A percentile compares a stretch with the other conserved stretches of the same genome.
phyloP scores from a whole-genome alignment of 129 eudicot genomes.

The Flaveria bidentis region DNA sequence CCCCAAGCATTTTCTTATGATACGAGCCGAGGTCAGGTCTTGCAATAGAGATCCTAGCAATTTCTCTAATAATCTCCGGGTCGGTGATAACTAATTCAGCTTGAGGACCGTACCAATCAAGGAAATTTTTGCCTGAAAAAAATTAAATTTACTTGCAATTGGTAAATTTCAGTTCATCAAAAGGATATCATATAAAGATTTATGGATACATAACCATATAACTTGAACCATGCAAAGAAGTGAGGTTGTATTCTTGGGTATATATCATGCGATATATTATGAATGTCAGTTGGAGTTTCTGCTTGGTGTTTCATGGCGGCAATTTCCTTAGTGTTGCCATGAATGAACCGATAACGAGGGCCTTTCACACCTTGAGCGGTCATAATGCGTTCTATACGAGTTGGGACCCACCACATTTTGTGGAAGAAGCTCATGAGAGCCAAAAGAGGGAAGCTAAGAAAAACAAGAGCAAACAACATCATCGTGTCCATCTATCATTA shows the following conservation, averaged over 20 bases:
- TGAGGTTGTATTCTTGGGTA: slow-evolving; percentile 47
- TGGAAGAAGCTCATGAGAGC: slow-evolving; percentile 31
- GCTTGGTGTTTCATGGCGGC: slow-evolving; percentile 30
- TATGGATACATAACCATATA: slow-evolving; percentile 33
- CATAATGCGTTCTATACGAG: slow-evolving; percentile 30
- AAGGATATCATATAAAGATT: not conserved
- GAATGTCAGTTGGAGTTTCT: not conserved
- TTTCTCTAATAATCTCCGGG: slow-evolving; percentile 51
- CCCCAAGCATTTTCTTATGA: slow-evolving; percentile 43
- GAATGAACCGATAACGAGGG: slow-evolving; percentile 41
- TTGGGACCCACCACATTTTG: slow-evolving; percentile 47
- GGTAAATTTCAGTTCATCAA: not conserved
- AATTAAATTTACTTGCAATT: not conserved
- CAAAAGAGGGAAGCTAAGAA: slow-evolving; percentile 2
- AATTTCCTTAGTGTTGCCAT: slow-evolving; percentile 45
- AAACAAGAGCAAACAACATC: not conserved
- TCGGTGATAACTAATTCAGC: slow-evolving; percentile 52
- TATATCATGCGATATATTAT: slow-evolving; percentile 37
- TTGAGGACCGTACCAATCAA: slow-evolving; percentile 47
- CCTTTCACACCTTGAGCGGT: slow-evolving; percentile 47
- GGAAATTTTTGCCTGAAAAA: slow-evolving; percentile 43
- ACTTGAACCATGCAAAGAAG: slow-evolving; percentile 34
- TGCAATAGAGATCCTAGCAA: slow-evolving; percentile 30
- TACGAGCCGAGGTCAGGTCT: slow-evolving; percentile 33
- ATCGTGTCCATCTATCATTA: no score